Base-by-base conservation (phyloP, 352 stramenopile genomes). In the Phytophthora syringae region DNA sequence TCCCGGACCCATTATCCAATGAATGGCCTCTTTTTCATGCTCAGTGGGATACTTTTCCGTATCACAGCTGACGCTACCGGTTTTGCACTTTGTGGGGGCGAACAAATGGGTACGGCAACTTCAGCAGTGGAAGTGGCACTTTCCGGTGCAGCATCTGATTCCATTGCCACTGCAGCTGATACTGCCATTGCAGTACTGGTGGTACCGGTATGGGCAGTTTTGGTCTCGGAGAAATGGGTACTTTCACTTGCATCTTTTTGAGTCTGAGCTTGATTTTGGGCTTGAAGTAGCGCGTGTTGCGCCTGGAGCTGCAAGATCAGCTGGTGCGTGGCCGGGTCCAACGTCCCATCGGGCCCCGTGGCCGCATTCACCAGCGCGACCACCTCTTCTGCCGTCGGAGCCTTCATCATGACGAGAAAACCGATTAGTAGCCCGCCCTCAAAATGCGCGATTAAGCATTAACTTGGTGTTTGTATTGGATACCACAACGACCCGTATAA, bases 11-110 rank as follows among this genome's bases (percentile, higher is more conserved):
- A 89, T 73, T 44, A 93, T 92, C 85, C 85, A 93, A 54, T 88
- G 72, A 52, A 92, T 92, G 16, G 83, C 85, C 59, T 93, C 79
- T 70, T 93, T 60, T 93, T 93, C 81, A 90, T 90, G 44, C 81
- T 90, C 47, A 93, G 65, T 27, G 82, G 76, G 56, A 92, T 89
- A 58, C 83, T 93, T 76, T 91, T 90, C 60, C 85, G 76, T 34
- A 82, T 86, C 30, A 88, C 76, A 36, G 56, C 22, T 30, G 40
- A 7, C 25, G 22, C 32, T 52, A 15, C 32, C 30, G 34, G 12
- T 40, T 15, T 15, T n/a, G n/a, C 34, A n/a, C 15, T 2, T 40
- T 5, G 16, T 40, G 10, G 12, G 36, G 12, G 16, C 32, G n/a
- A n/a, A n/a, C n/a, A n/a, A n/a, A n/a, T n/a, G n/a, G n/a, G n/a